These are phyloP conservation scores for Penicillium sp. DNA, from an alignment of 2,329 filamentous ascomycete genomes.

Conservation along the genomic window DNA sequence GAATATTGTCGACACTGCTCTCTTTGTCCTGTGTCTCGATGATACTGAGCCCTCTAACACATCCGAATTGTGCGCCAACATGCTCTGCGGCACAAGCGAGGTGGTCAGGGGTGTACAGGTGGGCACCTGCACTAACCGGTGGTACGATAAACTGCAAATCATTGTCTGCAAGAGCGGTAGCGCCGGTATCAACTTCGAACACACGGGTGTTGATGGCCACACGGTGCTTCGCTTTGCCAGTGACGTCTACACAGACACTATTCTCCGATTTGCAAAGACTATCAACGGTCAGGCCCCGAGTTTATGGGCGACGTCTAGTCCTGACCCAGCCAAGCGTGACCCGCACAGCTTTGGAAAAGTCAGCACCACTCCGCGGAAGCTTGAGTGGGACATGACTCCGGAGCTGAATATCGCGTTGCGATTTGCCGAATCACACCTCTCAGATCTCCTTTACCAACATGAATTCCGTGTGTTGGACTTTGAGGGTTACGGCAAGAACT, in stretches of 20 bases:
- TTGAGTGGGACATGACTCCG: slow-evolving; percentile 96
- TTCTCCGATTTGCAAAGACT: slow-evolving; percentile 85
- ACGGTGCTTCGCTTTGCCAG: slow-evolving; percentile 94
- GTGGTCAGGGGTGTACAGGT: slow-evolving; percentile 92
- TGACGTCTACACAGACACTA: slow-evolving; percentile 95
- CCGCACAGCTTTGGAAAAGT: slow-evolving; percentile 89
- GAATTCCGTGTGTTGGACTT: slow-evolving; percentile 94
- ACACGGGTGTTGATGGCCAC: slow-evolving; percentile 95
- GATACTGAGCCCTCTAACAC: slow-evolving; percentile 79
- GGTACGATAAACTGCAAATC: slow-evolving; percentile 99
- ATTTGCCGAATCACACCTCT: slow-evolving; percentile 89
- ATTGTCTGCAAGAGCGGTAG: slow-evolving; percentile 99
- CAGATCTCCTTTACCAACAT: slow-evolving; percentile 92
- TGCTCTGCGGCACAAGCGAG: slow-evolving; percentile 92
- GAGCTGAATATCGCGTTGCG: slow-evolving; percentile 86
- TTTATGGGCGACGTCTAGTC: slow-evolving; percentile 83
- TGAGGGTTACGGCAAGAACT: slow-evolving; percentile 85
- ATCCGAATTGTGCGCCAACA: slow-evolving; percentile 89
- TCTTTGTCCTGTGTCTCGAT: slow-evolving; percentile 89
- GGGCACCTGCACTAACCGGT: slow-evolving; percentile 94
- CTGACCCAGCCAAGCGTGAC: slow-evolving; percentile 87
- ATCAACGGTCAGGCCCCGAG: slow-evolving; percentile 93
- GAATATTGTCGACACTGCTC: slow-evolving; percentile 87
- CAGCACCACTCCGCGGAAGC: slow-evolving; percentile 86
- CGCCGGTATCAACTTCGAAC: slow-evolving; percentile 98